phyloP scores from a whole-genome alignment of 208 protist species.

The Leishmania aethiopica region DNA sequence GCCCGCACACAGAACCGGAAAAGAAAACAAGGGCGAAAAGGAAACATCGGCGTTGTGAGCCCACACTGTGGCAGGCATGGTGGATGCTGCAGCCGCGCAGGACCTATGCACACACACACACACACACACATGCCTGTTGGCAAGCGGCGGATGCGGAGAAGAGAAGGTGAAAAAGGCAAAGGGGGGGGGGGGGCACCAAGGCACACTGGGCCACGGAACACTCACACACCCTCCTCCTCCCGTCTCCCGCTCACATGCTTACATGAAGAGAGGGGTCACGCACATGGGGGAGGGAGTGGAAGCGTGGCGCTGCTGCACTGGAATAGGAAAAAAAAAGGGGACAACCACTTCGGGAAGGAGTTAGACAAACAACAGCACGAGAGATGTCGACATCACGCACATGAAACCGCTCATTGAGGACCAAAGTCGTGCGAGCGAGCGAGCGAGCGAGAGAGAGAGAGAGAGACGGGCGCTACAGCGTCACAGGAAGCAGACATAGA shows the following conservation, averaged over 20 bases:
- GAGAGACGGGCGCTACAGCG: too few species aligned
- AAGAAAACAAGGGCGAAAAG: too few species aligned
- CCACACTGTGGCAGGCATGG: too few species aligned
- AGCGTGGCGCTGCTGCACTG: background rate
- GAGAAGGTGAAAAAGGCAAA: background rate
- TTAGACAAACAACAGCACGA: background rate
- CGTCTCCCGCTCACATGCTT: background rate
- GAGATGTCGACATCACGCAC: too few species aligned
- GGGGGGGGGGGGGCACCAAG: background rate
- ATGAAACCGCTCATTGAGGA: too few species aligned
- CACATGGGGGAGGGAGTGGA: too few species aligned
- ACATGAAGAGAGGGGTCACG: background rate
- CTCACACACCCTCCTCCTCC: background rate
- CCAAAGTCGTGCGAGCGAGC: too few species aligned
- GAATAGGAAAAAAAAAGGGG: background rate
- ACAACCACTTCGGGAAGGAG: too few species aligned
- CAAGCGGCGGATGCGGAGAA: background rate
- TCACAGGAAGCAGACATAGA: too few species aligned
- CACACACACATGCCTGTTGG: background rate
- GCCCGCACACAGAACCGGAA: background rate
- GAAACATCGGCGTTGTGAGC: too few species aligned
- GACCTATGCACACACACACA: background rate
- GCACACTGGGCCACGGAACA: background rate
- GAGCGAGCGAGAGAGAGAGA: background rate
- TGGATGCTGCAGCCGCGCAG: too few species aligned